Evolutionary conservation across 176 grass and related monocot species (phyloP).

Genomic region (Zea mays): Zm-B73-REFERENCE-NAM-5.0 NC_050100.1:7881001-7881500

Average conservation of each 20-base stretch:
- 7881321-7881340: conserved; percentile 53
- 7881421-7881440: conserved; percentile 74
- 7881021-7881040: not conserved
- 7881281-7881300: conserved; percentile 28
- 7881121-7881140: conserved; percentile 26
- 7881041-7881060: conserved; percentile 19
- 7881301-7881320: conserved; percentile 14
- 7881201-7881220: conserved; percentile 29
- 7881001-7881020: not conserved
- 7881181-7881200: conserved; percentile 27
- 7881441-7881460: conserved; percentile 68
- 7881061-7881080: conserved; percentile 24
- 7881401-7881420: conserved; percentile 89
- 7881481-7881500: conserved; percentile 87
- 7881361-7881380: conserved; percentile 45
- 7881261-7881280: conserved; percentile 24
- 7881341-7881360: conserved; percentile 31
- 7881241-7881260: conserved; percentile 23
- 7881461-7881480: conserved; percentile 77
- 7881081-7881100: conserved; percentile 17
- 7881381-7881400: conserved; percentile 90
- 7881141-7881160: conserved; percentile 16
- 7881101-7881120: conserved; percentile 40
- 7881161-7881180: conserved; percentile 26
- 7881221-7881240: conserved; percentile 18